Percentiles rank a stretch among this genome's conserved stretches.
Evolutionary conservation across 257 asterid species (phyloP).

Genomic region (Verbascum thapsus): DNA sequence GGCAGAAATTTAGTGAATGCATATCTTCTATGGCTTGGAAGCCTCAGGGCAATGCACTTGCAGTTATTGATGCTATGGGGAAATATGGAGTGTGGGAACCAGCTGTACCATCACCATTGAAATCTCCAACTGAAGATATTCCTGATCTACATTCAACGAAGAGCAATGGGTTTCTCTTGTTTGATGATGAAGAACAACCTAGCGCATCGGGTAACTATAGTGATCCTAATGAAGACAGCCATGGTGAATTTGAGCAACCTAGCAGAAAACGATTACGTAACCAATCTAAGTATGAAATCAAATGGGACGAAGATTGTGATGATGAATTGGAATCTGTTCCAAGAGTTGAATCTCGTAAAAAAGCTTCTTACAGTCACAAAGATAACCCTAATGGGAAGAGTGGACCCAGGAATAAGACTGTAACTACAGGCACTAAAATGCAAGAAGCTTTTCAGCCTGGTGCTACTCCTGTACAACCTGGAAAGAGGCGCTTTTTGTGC

Average conservation of each 20-base stretch:
- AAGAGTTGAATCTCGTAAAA: constrained; percentile 60
- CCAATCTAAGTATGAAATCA: constrained; percentile 48
- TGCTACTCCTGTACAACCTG: constrained; percentile 79
- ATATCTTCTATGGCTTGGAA: constrained; percentile 90
- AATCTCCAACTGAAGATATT: constrained; percentile 91
- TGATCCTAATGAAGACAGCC: constrained; percentile 75
- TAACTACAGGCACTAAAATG: constrained; percentile 56
- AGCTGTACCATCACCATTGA: constrained; percentile 84
- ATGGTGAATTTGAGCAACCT: constrained; percentile 58
- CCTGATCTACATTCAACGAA: constrained; percentile 56
- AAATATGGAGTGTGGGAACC: constrained; percentile 93
- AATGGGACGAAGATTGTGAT: constrained; percentile 59
- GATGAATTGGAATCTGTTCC: constrained; percentile 56
- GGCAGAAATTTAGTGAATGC: constrained; percentile 80
- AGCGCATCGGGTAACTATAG: constrained; percentile 73
- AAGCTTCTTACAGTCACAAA: constrained; percentile 51
- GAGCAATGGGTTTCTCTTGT: constrained; percentile 64
- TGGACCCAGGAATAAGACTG: constrained; percentile 38
- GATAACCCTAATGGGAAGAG: constrained; percentile 43
- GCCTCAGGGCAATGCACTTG: constrained; percentile 91
- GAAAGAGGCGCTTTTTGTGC: constrained; percentile 87
- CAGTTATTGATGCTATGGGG: constrained; percentile 81
- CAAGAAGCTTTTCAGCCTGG: constrained; percentile 96
- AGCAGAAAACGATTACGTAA: constrained; percentile 73
- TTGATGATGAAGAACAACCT: constrained; percentile 76